These are phyloP conservation scores for Solanum chacoense DNA, from an alignment of 305 asterid species.

Conservation along the genomic window DNA sequence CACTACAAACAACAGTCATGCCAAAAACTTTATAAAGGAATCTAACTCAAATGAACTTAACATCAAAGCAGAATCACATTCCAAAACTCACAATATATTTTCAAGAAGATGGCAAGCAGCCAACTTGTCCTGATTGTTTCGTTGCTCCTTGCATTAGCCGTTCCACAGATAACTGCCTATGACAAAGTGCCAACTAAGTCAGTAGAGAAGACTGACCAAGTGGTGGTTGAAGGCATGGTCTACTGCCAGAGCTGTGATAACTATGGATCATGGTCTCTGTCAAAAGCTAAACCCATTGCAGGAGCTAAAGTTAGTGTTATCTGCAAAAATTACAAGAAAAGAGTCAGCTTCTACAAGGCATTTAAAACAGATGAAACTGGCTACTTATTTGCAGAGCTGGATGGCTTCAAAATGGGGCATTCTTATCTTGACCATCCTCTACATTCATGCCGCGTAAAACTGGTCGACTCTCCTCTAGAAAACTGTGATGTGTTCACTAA, in stretches of 20 bases:
- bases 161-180: constrained; percentile 20
- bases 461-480: constrained; percentile 57
- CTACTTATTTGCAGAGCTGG: constrained; percentile 64
- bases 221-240: constrained; percentile 71
- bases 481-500: constrained; percentile 53
- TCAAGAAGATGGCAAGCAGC: constrained; percentile 41
- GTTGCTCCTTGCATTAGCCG: constrained; percentile 21
- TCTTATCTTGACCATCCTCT: constrained; percentile 76
- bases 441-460: constrained; percentile 63
- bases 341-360: constrained; percentile 65
- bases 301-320: constrained; percentile 51
- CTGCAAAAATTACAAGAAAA: constrained; percentile 62
- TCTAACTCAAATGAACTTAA: not conserved
- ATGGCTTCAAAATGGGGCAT: constrained; percentile 57
- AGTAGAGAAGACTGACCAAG: constrained; percentile 26
- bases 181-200: constrained; percentile 11
- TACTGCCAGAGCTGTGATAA: constrained; percentile 61
- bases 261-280: constrained; percentile 50
- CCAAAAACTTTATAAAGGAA: constrained; percentile 6
- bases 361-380: constrained; percentile 45
- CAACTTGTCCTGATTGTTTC: constrained; percentile 25
- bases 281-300: constrained; percentile 42
- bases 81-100: not conserved
- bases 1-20: not conserved
- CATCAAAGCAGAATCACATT: not conserved